Base-by-base conservation (phyloP, 1,284 basidiomycete genomes). In the Trichosporon coremiiforme region DNA sequence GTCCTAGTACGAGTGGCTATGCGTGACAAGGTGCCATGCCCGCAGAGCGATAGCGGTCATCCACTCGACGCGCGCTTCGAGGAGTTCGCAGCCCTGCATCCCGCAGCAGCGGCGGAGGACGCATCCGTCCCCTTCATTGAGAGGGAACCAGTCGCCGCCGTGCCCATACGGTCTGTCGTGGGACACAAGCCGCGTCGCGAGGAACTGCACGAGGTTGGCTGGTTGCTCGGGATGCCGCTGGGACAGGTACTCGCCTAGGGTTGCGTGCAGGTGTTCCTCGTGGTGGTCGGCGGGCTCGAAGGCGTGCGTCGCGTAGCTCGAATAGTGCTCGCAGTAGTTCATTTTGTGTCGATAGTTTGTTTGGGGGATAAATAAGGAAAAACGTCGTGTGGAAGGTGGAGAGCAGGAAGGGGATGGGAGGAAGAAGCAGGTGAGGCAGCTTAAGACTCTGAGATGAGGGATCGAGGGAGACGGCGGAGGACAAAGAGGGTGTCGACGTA, bases 121-220 rank as follows among this genome's bases (percentile, higher is more conserved):
- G 57, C 57, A 62, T 3, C 57, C 57, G 57, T 57, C 53, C 0
- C 68, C 69, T 17, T 69, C 69, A 73, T 73, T 73, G 20, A 78
- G 57, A 0, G 75, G 76, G 31, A 60, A 64, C 75, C 76, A 75
- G 3, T 50, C 38, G 3, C 74, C 76, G 25, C 55, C 57, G 66
- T 74, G 47, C 15, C 79, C 79, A 65, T 73, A 71, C 13, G 79
- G 79, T 3, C 66, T 22, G 22, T 80, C 79, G 31, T 63, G 62
- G 12, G 76, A 78, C 22, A 80, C 68, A 3, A 80, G 70, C 9
- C 78, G 68, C 2, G 67, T 73, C n/a, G 79, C 76, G 68, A 76
- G 66, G 69, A 80, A 80, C 13, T 68, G 38, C 9, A 76, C 64
- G 53, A 78, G 67, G 7, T 66, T 35, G 7, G 53, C 47, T 0